phyloP scores from a whole-genome alignment of 164 flowering plant species.

The Magnolia changhungtana region DNA sequence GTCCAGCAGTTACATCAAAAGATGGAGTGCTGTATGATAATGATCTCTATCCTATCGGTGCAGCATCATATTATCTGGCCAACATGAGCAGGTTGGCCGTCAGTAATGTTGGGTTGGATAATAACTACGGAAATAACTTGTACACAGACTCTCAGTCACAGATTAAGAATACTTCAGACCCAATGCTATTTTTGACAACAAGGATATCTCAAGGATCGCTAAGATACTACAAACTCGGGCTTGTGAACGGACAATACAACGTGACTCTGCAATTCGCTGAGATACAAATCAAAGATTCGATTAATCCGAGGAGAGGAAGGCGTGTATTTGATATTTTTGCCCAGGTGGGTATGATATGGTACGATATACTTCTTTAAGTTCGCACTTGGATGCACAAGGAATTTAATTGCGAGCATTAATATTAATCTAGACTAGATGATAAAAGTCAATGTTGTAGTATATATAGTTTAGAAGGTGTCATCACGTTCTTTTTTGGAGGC shows the following conservation, averaged over 20 bases:
- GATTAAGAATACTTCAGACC: conserved; percentile 46
- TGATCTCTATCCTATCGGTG: conserved; percentile 57
- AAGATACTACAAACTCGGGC: conserved; percentile 80
- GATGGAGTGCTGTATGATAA: conserved; percentile 39
- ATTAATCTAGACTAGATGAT: too few relatives aligned
- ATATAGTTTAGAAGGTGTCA: too few relatives aligned
- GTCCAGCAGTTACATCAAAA: conserved; percentile 36
- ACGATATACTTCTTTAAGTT: too few relatives aligned
- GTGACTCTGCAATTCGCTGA: conserved; percentile 75
- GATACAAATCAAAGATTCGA: conserved; percentile 20
- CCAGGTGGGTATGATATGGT: conserved; percentile 41
- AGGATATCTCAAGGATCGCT: conserved; percentile 71
- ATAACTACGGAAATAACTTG: conserved; percentile 26
- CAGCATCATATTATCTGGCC: conserved; percentile 59
- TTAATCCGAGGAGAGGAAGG: conserved; percentile 59
- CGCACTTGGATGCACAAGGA: too few relatives aligned
- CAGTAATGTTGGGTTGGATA: conserved; percentile 59
- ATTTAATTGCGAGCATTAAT: too few relatives aligned
- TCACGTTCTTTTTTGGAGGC: too few relatives aligned
- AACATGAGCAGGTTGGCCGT: conserved; percentile 59
- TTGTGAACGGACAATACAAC: conserved; percentile 72
- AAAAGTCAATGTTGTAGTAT: too few relatives aligned
- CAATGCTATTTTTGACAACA: conserved; percentile 64
- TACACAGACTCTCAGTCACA: conserved; percentile 31
- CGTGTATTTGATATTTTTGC: conserved; percentile 73